phyloP scores from a whole-genome alignment of 176 grass and related monocot species.

The Avena eriantha region DNA sequence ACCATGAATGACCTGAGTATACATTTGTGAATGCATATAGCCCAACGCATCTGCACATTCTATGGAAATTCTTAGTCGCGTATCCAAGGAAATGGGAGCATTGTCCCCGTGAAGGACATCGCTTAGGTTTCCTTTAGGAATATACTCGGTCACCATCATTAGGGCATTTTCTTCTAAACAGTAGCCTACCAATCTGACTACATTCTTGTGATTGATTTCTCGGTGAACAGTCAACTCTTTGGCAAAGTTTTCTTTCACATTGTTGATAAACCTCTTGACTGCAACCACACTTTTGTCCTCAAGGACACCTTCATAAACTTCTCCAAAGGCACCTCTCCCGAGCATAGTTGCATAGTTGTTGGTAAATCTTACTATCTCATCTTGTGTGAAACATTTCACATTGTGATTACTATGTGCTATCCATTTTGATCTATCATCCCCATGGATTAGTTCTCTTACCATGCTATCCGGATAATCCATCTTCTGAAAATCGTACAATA shows the following conservation, averaged over 20 bases:
- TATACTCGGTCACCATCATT: slow-evolving; percentile 9
- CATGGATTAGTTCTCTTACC: not conserved
- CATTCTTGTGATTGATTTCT: slow-evolving; percentile 40
- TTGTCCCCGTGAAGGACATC: not conserved
- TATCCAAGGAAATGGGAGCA: not conserved
- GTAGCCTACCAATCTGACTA: slow-evolving; percentile 5
- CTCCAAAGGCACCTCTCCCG: slow-evolving; percentile 13
- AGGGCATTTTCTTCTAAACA: slow-evolving; percentile 5
- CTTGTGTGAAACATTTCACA: slow-evolving; percentile 17
- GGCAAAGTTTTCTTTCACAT: slow-evolving; percentile 23
- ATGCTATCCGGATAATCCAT: not conserved
- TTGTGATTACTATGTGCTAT: not conserved
- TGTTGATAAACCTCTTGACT: slow-evolving; percentile 7
- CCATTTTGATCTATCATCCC: slow-evolving; percentile 10
- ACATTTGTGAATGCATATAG: slow-evolving; percentile 41
- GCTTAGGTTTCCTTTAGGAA: slow-evolving; percentile 19
- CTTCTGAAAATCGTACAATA: not conserved
- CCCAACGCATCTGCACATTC: slow-evolving; percentile 19
- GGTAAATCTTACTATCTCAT: slow-evolving; percentile 18
- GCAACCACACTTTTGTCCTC: slow-evolving; percentile 20
- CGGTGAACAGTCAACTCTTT: slow-evolving; percentile 29
- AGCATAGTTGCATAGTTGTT: slow-evolving; percentile 9
- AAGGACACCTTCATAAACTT: slow-evolving; percentile 18
- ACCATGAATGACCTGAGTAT: slow-evolving; percentile 32
- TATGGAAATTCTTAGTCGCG: not conserved